Evolutionary conservation across 208 protist species (phyloP), one percentile per base, ranked within the genome.

Genomic region (Kentomonas sorsogonicus): DNA sequence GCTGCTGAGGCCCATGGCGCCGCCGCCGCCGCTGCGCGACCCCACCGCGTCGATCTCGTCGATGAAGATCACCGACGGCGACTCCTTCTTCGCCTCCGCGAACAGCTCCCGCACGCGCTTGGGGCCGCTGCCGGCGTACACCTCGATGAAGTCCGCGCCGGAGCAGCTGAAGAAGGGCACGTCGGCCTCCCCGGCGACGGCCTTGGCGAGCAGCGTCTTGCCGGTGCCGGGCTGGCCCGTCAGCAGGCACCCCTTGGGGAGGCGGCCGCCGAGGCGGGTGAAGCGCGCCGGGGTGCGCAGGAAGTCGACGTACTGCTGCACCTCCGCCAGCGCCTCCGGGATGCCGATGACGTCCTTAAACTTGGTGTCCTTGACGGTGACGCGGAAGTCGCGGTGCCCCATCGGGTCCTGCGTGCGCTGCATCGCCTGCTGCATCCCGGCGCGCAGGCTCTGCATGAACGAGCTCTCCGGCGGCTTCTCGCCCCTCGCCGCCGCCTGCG

Each of bases 11-110:
- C 84, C 80, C 59, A 83, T 65, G 27, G 77, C 72, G 60, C 84
- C 81, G 55, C 76, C 57, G 57, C 79, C 78, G 53, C 63, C 36
- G 69, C 91, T 85, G 27, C 72, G 78, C 15, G 78, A 83, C 13
- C 97, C 97, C 15, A 99, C 84, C 1, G 96, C 93, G 60, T 99
- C 98, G 46, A 99, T 97, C 69, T 99, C 98, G 72, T 99, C 97
- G 31, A 99, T 97, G 80, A 99, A 99, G 43, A 99, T 94, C 36
- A 99, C 97, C 48, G 91, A 97, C 31, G 97, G 97, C 20, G 89
- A 79, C 20, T 84, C 78, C 56, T 83, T 69, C 60, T 91, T 94
- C 13, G 98, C 97, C 7, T 65, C 76, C 0, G 63, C 79, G 59
- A 99, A 98, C 9, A 98, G 77, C 41, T 98, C 92, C 22, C 96